Percentiles rank a stretch among this genome's conserved stretches.
phyloP scores from a whole-genome alignment of 2,329 filamentous ascomycete genomes.

The Penicillium sp. region DNA sequence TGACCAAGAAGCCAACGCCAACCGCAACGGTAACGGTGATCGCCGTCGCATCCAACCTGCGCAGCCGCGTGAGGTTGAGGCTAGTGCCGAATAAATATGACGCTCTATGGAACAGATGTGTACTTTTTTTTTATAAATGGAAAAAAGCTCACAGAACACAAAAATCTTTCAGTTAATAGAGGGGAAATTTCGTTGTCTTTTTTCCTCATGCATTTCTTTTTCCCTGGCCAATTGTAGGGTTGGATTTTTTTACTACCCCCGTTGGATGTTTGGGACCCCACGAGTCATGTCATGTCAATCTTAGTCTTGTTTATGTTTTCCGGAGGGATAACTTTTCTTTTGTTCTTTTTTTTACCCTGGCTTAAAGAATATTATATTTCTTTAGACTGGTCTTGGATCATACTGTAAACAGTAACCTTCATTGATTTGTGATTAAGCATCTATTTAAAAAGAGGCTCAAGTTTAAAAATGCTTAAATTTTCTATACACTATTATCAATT shows the following conservation, averaged over 20 bases:
- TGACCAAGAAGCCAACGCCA: conserved; percentile 33
- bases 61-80: conserved; percentile 36
- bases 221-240: conserved; percentile 23
- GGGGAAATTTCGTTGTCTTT: conserved; percentile 18
- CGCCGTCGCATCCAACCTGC: conserved; percentile 33
- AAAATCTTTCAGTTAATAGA: conserved; percentile 26
- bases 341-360: conserved; percentile 14
- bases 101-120: conserved; percentile 19
- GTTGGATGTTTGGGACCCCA: conserved; percentile 26
- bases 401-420: too few relatives aligned
- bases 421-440: background rate
- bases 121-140: conserved; percentile 19
- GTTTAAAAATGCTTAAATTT: background rate
- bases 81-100: conserved; percentile 27
- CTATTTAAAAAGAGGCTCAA: background rate
- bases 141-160: conserved; percentile 21
- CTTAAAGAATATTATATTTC: conserved; percentile 18
- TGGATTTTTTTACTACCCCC: conserved; percentile 19
- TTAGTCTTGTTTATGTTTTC: conserved; percentile 23
- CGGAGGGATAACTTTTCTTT: conserved; percentile 17
- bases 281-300: conserved; percentile 30
- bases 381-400: conserved; percentile 9
- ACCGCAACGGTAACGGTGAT: conserved; percentile 25
- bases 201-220: conserved; percentile 23
- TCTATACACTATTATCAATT: conserved; percentile 2